These are phyloP conservation scores for Kazachstania martiniae DNA, from an alignment of 805 yeast species.

Conservation along the genomic window DNA sequence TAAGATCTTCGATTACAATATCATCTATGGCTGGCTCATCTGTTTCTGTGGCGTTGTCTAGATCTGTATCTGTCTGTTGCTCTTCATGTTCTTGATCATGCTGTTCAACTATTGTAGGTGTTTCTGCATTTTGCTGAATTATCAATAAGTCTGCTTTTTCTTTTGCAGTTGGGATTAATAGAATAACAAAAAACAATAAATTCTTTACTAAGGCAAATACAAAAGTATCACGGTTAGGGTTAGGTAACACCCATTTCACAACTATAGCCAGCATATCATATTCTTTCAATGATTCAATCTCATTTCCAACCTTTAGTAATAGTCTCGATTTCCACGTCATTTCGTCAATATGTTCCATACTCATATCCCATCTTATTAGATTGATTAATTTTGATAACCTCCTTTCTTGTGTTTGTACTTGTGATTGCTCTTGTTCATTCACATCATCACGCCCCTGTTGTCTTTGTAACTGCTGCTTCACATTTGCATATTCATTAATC, in stretches of 20 bases:
- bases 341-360: background rate
- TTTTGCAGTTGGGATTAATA: conserved; percentile 14
- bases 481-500: no score
- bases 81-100: background rate
- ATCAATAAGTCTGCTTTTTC: conserved; percentile 8
- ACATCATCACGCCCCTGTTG: no score
- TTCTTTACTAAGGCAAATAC: conserved; percentile 13
- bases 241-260: conserved; percentile 15
- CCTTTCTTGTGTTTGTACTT: no score
- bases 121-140: background rate
- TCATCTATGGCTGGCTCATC: no score
- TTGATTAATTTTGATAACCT: no score
- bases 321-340: background rate
- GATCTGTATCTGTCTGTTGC: background rate
- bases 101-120: background rate
- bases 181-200: conserved; percentile 12
- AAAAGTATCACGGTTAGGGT: conserved; percentile 12
- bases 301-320: background rate
- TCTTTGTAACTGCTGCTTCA: no score
- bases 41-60: background rate
- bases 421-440: no score
- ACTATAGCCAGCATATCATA: background rate
- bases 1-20: no score
- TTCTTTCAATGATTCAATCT: background rate
- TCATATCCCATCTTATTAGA: background rate